These are phyloP conservation scores for Croton laevigatus DNA, from an alignment of 441 rosid species.

Conservation along the genomic window DNA sequence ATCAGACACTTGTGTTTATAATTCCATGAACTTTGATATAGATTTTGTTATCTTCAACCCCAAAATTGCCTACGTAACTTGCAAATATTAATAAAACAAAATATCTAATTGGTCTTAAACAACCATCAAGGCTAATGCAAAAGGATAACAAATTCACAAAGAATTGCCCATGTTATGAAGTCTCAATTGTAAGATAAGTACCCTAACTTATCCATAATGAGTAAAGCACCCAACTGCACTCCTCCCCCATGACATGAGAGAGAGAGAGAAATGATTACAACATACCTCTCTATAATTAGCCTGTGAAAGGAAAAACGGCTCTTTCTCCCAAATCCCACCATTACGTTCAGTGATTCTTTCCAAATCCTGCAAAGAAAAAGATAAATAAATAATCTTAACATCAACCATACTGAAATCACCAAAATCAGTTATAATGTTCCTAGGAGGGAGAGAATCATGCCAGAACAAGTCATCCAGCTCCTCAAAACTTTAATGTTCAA, in stretches of 20 bases:
- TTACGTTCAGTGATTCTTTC: conserved; percentile 56
- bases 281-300: conserved; percentile 47
- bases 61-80: background rate
- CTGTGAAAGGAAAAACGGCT: conserved; percentile 60
- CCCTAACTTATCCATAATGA: background rate
- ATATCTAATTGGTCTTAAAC: background rate
- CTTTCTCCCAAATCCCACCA: conserved; percentile 61
- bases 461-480: background rate
- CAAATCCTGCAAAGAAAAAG: conserved; percentile 50
- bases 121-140: background rate
- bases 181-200: background rate
- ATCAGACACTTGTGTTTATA: too few species aligned
- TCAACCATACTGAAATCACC: background rate
- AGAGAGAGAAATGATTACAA: background rate
- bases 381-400: conserved; percentile 2
- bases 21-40: background rate
- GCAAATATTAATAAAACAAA: background rate
- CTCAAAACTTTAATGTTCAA: background rate
- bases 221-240: background rate
- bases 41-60: too few species aligned
- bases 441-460: background rate
- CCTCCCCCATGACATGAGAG: background rate
- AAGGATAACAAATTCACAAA: background rate
- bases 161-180: background rate
- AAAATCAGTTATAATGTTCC: background rate